Evolutionary conservation across 139 green algal genomes (phyloP).

Genomic region (Chlamydomonas asymmetrica): DNA sequence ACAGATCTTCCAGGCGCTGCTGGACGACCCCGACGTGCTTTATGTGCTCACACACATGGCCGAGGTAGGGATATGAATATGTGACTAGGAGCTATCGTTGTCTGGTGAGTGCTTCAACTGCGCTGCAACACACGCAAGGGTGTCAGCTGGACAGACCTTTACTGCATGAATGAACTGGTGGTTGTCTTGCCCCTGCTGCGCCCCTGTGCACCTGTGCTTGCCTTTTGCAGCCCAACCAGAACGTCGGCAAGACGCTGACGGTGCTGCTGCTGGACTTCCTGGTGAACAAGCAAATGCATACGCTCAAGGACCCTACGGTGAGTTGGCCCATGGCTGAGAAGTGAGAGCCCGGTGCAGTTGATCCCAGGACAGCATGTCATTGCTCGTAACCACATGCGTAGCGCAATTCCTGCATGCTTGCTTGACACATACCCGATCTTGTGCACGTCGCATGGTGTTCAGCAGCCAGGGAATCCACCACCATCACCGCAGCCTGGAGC

Average conservation of each 20-base stretch:
- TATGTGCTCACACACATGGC: conserved; percentile 44
- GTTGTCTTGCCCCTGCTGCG: not conserved
- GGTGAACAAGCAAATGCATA: conserved; percentile 29
- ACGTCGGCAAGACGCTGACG: conserved; percentile 28
- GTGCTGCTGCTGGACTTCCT: conserved; percentile 42
- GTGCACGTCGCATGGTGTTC: too few relatives aligned
- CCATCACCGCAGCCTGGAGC: too few relatives aligned
- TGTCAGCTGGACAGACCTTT: not conserved
- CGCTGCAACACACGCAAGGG: too few relatives aligned
- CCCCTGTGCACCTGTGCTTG: not conserved
- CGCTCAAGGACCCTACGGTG: too few relatives aligned
- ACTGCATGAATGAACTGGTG: not conserved
- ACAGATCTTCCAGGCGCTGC: conserved; percentile 51
- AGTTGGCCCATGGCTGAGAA: too few relatives aligned
- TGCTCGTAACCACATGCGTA: too few relatives aligned
- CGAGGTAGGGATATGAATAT: conserved; percentile 9
- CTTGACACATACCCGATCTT: too few relatives aligned
- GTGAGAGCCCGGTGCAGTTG: too few relatives aligned
- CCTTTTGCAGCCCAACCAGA: not conserved
- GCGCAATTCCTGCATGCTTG: too few relatives aligned
- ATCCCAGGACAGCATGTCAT: too few relatives aligned
- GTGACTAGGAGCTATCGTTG: not conserved
- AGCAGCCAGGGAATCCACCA: too few relatives aligned
- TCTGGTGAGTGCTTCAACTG: not conserved
- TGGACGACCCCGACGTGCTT: conserved; percentile 55